These are phyloP conservation scores for Fomitopsis schrenkii DNA, from an alignment of 1,284 basidiomycete genomes.

Conservation along the genomic window DNA sequence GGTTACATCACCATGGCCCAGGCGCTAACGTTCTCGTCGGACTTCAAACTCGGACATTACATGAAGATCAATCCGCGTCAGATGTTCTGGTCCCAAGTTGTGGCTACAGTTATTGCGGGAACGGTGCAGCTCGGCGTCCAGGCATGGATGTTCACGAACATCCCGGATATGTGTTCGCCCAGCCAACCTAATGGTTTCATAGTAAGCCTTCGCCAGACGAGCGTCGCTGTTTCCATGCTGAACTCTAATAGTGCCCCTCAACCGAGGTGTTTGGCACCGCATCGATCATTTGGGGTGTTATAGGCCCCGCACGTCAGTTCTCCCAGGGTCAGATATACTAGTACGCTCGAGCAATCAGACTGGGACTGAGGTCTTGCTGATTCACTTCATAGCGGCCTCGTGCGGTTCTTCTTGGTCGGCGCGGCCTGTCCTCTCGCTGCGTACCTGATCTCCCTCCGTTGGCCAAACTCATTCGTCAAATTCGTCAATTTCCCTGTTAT, in stretches of 20 bases:
- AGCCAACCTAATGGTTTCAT: constrained; percentile 36
- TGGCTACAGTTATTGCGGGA: constrained; percentile 45
- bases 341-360: constrained; percentile 4
- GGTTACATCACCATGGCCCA: constrained; percentile 50
- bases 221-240: background rate
- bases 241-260: constrained; percentile 29
- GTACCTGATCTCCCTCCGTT: constrained; percentile 36
- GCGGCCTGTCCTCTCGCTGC: constrained; percentile 38
- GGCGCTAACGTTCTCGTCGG: constrained; percentile 43
- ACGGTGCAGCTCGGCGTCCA: constrained; percentile 46
- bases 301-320: constrained; percentile 44
- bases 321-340: constrained; percentile 36
- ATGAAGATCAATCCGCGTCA: constrained; percentile 48
- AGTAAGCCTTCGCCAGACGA: constrained; percentile 11
- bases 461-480: constrained; percentile 40
- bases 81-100: constrained; percentile 47
- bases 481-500: constrained; percentile 52
- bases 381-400: constrained; percentile 25
- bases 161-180: constrained; percentile 38
- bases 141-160: constrained; percentile 49
- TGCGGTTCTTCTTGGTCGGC: constrained; percentile 59
- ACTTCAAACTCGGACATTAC: constrained; percentile 52
- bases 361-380: background rate
- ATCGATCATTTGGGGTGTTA: constrained; percentile 46
- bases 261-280: constrained; percentile 40